Evolutionary conservation across 176 grass and related monocot genomes (phyloP).

Genomic region (Carex littledalei): DNA sequence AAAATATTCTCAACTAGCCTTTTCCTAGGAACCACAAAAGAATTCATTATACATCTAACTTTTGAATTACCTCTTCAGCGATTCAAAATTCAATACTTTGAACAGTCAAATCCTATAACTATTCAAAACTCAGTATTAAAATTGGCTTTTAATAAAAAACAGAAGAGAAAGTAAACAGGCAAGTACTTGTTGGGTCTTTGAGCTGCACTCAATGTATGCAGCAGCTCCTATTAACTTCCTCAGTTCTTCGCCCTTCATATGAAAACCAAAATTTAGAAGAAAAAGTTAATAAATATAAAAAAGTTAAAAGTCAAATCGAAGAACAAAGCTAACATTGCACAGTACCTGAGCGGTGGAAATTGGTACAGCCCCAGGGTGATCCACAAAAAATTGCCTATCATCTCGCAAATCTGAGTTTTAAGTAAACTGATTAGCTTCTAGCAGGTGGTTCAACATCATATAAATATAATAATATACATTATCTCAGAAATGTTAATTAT

Average conservation of each 20-base stretch:
- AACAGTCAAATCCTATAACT: neutral
- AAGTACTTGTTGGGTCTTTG: constrained; percentile 72
- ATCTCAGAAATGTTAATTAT: neutral
- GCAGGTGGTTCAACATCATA: neutral
- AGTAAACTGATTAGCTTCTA: constrained; percentile 3
- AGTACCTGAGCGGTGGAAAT: constrained; percentile 32
- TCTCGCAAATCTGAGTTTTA: constrained; percentile 35
- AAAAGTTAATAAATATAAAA: neutral
- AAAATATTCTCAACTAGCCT: neutral
- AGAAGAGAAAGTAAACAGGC: neutral
- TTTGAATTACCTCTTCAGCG: neutral
- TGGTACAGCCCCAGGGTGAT: constrained; percentile 36
- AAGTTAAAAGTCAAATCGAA: neutral
- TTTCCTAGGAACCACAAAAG: neutral
- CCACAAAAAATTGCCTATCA: constrained; percentile 38
- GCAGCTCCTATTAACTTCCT: constrained; percentile 60
- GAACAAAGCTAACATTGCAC: neutral
- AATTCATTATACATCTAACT: neutral
- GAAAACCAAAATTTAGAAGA: constrained; percentile 7
- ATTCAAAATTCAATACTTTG: neutral
- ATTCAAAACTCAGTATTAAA: neutral
- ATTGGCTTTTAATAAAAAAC: neutral
- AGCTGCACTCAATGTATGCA: constrained; percentile 66
- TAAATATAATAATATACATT: neutral
- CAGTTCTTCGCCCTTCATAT: constrained; percentile 60